Evolutionary conservation across 441 rosid genomes (phyloP), one percentile per base, ranked within the genome.

Genomic region (Capsella rubella): DNA sequence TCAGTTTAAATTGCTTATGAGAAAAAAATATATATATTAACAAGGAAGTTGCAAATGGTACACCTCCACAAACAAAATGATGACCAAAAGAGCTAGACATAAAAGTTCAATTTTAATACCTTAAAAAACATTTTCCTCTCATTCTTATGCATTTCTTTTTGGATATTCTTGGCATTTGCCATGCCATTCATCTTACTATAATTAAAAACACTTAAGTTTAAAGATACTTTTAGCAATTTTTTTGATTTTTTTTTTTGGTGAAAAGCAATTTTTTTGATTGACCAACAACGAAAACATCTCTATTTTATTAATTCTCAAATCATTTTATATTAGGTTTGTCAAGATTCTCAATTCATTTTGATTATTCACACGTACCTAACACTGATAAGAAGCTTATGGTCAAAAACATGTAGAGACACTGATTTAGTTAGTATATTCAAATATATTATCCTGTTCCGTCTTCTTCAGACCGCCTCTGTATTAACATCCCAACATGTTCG

Each of bases 331-430:
- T 54, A 2, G 15, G 1, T 49, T 64, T 13, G 62, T 40, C 31
- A 31, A 59, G 7, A 59, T 58, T 74, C 40, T 74, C 40, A 40
- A 51, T 51, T 68, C 43, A 75, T 68, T 43, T 43, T 68, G 55
- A 43, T 52, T 43, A 74, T 60, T 42, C 21, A 63, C 66, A 55
- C 27, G 52, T 52, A 62, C 73, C 68, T 21, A 60, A 40, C 64
- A 69, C 59, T 59, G 31, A 29, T 27, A 42, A 62, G 28, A 62
- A 69, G 57, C 53, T 39, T 35, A 55, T 69, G 53, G 71, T 69
- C 79, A 76, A 76, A 76, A 76, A 63, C 61, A 32, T 75, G 40
- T 52, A 42, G 55, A 45, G 31, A 39, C 79, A 70, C 60, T 3
- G 25, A 69, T 56, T 47, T 32, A 7, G 59, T 47, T 32, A 7